Evolutionary conservation across 225 moss, liverwort and hornwort genomes (phyloP).

Genomic region (Takakia lepidozioides): DNA sequence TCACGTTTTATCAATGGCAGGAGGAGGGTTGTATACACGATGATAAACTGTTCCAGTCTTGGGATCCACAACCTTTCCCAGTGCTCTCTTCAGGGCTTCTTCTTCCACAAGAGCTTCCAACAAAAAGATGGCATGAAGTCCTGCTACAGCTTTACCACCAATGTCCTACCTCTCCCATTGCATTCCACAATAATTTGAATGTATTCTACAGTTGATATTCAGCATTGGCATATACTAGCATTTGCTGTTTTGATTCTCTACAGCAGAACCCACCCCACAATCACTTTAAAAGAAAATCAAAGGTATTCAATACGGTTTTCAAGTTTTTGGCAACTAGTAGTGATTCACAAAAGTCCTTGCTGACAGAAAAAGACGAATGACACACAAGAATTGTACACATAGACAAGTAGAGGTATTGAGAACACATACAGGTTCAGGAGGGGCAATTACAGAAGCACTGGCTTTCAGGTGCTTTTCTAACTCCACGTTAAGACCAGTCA

Average conservation of each 20-base stretch:
- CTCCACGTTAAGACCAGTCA: conserved; percentile 65
- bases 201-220: no score
- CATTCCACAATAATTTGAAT: no score
- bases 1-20: conserved; percentile 48
- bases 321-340: conserved; percentile 17
- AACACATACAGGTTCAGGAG: conserved; percentile 41
- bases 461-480: conserved; percentile 25
- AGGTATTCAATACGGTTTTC: no score
- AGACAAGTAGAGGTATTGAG: no score
- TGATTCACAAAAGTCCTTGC: neutral
- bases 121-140: conserved; percentile 48
- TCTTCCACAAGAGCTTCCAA: conserved; percentile 40
- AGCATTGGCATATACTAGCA: no score
- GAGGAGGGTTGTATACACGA: conserved; percentile 50
- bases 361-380: no score
- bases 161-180: no score
- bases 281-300: no score
- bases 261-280: no score
- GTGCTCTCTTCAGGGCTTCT: conserved; percentile 24
- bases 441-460: conserved; percentile 68
- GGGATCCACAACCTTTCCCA: conserved; percentile 38
- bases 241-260: no score
- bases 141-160: no score
- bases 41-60: conserved; percentile 45
- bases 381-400: no score